Base-by-base conservation (phyloP, 192 early-diverging fungal species). In the Coemansia sp. region DNA sequence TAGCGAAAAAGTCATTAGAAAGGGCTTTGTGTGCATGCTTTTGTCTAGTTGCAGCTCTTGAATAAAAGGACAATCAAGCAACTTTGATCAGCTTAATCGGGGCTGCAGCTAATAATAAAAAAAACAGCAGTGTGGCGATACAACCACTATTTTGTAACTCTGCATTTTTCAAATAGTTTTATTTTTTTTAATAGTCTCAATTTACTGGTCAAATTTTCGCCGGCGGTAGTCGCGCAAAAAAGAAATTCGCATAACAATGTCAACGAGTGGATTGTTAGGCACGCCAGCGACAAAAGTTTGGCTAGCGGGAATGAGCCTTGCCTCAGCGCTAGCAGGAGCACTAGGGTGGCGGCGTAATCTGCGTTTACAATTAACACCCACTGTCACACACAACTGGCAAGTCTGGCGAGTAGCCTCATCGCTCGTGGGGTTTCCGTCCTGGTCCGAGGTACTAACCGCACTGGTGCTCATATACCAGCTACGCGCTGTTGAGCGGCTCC, bases 401-500 rank as follows among this genome's bases (percentile, higher is more conserved):
- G 1, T 46, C 14, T 74, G 66, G 72, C 72, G 66, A 3, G 40
- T 63, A 7, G 55, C 57, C 3, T 38, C 67, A 17, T 62, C 72
- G 21, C 59, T 64, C 19, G 0, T 39, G 0, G 59, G 14, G 43
- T 74, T 74, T 37, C 37, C 62, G n/a, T 64, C 59, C 1, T 38
- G 30, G 16, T 19, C 63, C 0, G 61, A 76, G 26, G 38, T 64
- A 14, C 3, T 46, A 9, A 13, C 35, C 3, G 64, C 46, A 6
- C n/a, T 66, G 19, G 19, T 62, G 5, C 35, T 70, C 5, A 9
- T 70, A 16, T 76, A 76, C 64, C 63, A 66, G 30, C 63, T 76
- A 16, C 68, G 74, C 5, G 38, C 23, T 4, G 52, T 76, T 6
- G 74, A 76, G 61, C 52, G 74, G 23, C 23, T 70, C 28, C 47